Base-by-base conservation (phyloP, 805 yeast species). In the Kodamaea hsintzibuensis region DNA sequence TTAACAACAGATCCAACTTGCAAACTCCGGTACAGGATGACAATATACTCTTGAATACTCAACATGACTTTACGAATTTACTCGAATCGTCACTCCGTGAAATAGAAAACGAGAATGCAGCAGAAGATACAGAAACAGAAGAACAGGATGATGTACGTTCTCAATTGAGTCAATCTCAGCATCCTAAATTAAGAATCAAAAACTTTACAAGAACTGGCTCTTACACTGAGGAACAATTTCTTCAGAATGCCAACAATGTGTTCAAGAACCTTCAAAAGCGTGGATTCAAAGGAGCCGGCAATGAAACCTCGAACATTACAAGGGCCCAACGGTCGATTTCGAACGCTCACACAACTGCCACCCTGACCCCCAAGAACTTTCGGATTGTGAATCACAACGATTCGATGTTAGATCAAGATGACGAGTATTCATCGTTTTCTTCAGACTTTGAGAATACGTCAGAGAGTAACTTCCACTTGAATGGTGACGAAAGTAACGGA, bases 351-450 rank as follows among this genome's bases (percentile, higher is more conserved):
- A 57, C 64, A 3, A 73, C 76, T 1, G 72, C 76, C 0, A 74
- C 79, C 1, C 73, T 77, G 12, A 74, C 78, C 1, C 78, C 78
- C 0, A 73, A 73, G 42, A 59, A 64, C 9, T 59, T 60, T 40
- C 70, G 62, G 49, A 54, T 62, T 2, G 51, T 49, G 8, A 51
- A 55, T 14, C 42, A 50, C 10, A 30, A 45, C 8, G 49, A 22
- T 17, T 38, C 14, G 2, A 40, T 43, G 4, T 40, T 52, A 6
- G 54, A 47, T 7, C 48, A 43, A 7, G 62, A 61, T 19, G 71
- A 55, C 22, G 52, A 64, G 13, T 72, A 69, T 46, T 68, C 75
- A 1, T 65, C 75, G 0, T 73, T 66, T 47, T 64, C 75, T 3
- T 69, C 73, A 47, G 72, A 68, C 2, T 66, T 66, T 49, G 67